Evolutionary conservation across 306 rosid genomes (phyloP), one percentile per base, ranked within the genome.

Genomic region (Geum urbanum): DNA sequence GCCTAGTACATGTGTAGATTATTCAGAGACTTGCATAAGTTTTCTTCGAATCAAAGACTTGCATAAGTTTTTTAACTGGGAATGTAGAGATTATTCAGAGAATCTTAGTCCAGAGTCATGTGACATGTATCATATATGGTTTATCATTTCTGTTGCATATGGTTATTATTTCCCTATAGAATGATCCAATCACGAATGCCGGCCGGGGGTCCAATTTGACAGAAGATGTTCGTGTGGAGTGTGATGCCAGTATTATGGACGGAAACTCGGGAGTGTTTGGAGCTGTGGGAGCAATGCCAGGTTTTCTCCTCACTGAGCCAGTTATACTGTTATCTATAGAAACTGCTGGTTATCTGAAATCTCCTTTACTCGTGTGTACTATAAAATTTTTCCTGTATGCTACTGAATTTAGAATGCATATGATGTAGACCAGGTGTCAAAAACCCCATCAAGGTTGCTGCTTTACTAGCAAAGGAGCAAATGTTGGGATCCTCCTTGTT

Each of bases 181-280:
- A 94, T 67, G 99, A 94, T 62, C 92, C 96, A 9, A 55, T 72
- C 77, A 91, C 92, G 8, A 94, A 94, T 78, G 96, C 99, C 0
- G 99, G 97, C 5, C 85, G 96, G 69, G 99, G 99, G 47, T 94
- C 99, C 44, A 94, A 94, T 77, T 82, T 91, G 89, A 94, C 95
- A 0, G 97, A 94, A 81, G 89, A 82, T 67, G 96, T 96, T 45
- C 64, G 11, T 44, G 96, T 94, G 27, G 99, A 94, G 71, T 88
- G 96, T 63, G 99, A 94, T 82, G 97, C 97, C 71, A 87, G 97
- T 78, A 71, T 91, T 8, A 94, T 94, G 92, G 96, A 88, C 56
- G 96, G 92, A 11, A 80, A 83, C 66, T 81, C 97, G 5, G 95
- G 91, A 19, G 83, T 84, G 15, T 94, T 94, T 83, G 99, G 99